A percentile compares a stretch with the other conserved stretches of the same genome.
Conservation (phyloP, 129 eudicot species). For the Heracleum sosnowskyi region DNA sequence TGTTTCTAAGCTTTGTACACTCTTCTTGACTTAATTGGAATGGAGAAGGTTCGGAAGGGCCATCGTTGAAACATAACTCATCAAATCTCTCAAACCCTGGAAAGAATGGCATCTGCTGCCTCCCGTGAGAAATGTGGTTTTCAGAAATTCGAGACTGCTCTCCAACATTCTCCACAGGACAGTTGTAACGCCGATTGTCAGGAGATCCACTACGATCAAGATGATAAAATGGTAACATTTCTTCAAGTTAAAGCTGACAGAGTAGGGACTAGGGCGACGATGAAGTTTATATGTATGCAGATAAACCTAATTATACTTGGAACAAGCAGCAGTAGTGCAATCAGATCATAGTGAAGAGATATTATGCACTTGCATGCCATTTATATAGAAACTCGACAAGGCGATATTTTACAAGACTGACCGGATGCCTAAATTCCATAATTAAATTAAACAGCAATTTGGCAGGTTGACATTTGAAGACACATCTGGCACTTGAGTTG, state of each 20-base stretch:
- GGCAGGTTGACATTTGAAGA: neutral
- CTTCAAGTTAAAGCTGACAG: neutral
- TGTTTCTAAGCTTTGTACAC: neutral
- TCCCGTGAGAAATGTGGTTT: neutral
- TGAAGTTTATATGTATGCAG: neutral
- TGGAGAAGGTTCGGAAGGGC: neutral
- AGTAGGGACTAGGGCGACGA: neutral
- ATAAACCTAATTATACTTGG: neutral
- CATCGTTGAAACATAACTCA: neutral
- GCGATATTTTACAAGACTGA: neutral
- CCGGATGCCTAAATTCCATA: slow-evolving; percentile 1
- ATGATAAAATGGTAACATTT: neutral
- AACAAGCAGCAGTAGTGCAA: neutral
- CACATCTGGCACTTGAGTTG: neutral
- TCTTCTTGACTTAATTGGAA: slow-evolving; percentile 9
- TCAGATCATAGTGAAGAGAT: neutral
- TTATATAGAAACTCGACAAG: neutral
- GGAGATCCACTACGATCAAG: neutral
- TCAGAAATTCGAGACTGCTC: neutral
- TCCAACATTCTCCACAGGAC: neutral
- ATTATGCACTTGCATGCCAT: neutral
- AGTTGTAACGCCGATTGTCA: neutral
- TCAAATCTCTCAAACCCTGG: neutral
- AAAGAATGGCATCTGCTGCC: neutral
- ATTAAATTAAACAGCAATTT: neutral